A percentile compares a stretch with the other conserved stretches of the same genome.
Evolutionary conservation across 2,329 filamentous ascomycete genomes (phyloP).

Genomic region (Arthrobotrys sphaeroides): DNA sequence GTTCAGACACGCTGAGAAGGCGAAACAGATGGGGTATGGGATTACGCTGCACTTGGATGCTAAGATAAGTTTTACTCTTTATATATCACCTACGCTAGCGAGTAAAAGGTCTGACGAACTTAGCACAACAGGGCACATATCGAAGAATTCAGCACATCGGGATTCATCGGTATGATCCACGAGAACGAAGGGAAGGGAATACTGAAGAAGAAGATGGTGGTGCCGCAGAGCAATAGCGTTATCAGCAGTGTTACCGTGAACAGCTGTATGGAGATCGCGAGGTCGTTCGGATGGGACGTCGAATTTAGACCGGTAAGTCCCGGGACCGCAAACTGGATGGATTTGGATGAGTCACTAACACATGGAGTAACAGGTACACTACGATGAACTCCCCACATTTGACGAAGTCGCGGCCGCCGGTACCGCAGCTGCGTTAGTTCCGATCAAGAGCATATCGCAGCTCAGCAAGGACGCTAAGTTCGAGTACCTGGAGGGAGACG

Average conservation of each 20-base stretch:
- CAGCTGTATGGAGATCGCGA: conserved; percentile 78
- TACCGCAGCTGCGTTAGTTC: conserved; percentile 89
- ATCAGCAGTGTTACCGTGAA: conserved; percentile 88
- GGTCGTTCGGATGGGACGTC: conserved; percentile 79
- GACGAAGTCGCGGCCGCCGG: conserved; percentile 89
- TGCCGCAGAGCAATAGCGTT: conserved; percentile 87
- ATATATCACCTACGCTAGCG: not conserved
- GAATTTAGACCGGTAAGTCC: conserved; percentile 74
- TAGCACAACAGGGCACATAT: conserved; percentile 83
- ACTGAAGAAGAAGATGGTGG: conserved; percentile 76
- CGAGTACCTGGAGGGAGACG: conserved; percentile 64
- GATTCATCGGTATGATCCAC: conserved; percentile 82
- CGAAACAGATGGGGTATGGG: conserved; percentile 80
- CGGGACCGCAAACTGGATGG: not conserved
- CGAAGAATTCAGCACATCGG: conserved; percentile 95
- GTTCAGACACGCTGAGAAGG: conserved; percentile 83
- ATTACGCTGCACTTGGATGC: conserved; percentile 89
- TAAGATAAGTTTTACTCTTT: conserved; percentile 39
- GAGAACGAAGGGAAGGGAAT: conserved; percentile 65
- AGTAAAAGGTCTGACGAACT: conserved; percentile 48
- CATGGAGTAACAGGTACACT: conserved; percentile 62
- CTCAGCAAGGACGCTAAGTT: conserved; percentile 68
- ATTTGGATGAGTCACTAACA: too few relatives aligned
- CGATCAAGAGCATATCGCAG: conserved; percentile 88
- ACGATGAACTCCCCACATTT: conserved; percentile 71